Percentiles rank a stretch among this genome's conserved stretches.
Evolutionary conservation across 768 basidiomycete genomes (phyloP).

Genomic region (Paxillus rubicundulus): DNA sequence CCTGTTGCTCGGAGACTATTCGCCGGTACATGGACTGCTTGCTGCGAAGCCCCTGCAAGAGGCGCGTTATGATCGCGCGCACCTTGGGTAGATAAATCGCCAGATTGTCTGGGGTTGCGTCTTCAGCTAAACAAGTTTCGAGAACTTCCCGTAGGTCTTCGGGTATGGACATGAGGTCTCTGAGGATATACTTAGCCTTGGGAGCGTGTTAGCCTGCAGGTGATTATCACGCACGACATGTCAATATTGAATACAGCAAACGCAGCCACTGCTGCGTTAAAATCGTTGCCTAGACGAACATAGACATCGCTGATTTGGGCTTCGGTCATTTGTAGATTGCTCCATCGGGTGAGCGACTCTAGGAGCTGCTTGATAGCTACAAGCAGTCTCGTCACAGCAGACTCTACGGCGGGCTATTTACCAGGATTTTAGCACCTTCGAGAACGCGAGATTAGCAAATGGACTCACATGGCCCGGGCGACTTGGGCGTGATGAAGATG

Average conservation of each 20-base stretch:
- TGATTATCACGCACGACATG: constrained; percentile 69
- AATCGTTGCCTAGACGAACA: constrained; percentile 94
- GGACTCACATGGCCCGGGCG: constrained; percentile 26
- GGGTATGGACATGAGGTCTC: constrained; percentile 86
- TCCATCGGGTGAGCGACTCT: constrained; percentile 86
- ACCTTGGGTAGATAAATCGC: constrained; percentile 89
- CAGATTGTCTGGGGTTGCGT: constrained; percentile 81
- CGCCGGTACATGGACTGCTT: constrained; percentile 89
- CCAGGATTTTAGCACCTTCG: constrained; percentile 4
- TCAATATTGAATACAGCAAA: constrained; percentile 83
- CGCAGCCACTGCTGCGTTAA: constrained; percentile 89
- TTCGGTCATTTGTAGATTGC: constrained; percentile 67
- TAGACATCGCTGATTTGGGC: constrained; percentile 93
- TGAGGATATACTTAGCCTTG: constrained; percentile 33
- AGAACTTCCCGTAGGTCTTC: constrained; percentile 85
- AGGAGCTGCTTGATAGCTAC: constrained; percentile 95
- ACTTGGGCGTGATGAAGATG: constrained; percentile 22
- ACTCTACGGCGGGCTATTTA: constrained; percentile 75
- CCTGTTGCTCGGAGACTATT: constrained; percentile 61
- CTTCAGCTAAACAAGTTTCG: constrained; percentile 89
- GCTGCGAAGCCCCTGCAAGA: constrained; percentile 88
- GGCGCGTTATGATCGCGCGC: constrained; percentile 85
- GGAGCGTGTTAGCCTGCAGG: constrained; percentile 8
- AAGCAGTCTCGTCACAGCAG: constrained; percentile 86
- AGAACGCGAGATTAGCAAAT: constrained; percentile 2